A percentile compares a stretch with the other conserved stretches of the same genome.
These are phyloP conservation scores for Nephelium lappaceum DNA, from an alignment of 345 rosid genomes.

Conservation along the genomic window DNA sequence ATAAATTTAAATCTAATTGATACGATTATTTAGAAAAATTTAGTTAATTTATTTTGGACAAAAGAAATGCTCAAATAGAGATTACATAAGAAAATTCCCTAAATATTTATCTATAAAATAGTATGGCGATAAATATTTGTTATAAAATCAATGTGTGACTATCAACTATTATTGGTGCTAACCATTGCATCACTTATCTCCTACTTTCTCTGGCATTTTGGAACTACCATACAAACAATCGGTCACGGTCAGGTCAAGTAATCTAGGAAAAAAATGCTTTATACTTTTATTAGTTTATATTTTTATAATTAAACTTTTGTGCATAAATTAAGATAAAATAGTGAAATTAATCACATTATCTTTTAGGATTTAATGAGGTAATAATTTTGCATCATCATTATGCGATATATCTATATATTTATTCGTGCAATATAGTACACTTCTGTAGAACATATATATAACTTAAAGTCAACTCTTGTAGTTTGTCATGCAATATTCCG, in stretches of 20 bases:
- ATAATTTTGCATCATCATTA: background rate
- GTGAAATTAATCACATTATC: background rate
- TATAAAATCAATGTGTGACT: too few species aligned
- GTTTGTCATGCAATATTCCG: background rate
- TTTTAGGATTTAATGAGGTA: background rate
- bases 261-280: too few species aligned
- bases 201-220: background rate
- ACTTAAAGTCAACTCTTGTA: background rate
- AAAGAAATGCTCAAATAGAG: too few species aligned
- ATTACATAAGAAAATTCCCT: too few species aligned
- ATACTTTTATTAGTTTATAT: too few species aligned
- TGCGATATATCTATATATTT: background rate
- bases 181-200: background rate
- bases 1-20: too few species aligned
- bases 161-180: too few species aligned
- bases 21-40: too few species aligned
- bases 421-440: background rate
- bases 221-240: background rate
- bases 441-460: background rate
- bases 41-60: too few species aligned
- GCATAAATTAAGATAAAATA: background rate
- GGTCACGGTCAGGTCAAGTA: background rate
- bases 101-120: too few species aligned
- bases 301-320: background rate
- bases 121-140: too few species aligned